Evolutionary conservation across 371 early-diverging fungal species (phyloP).

Genomic region (Mucor saturninus): DNA sequence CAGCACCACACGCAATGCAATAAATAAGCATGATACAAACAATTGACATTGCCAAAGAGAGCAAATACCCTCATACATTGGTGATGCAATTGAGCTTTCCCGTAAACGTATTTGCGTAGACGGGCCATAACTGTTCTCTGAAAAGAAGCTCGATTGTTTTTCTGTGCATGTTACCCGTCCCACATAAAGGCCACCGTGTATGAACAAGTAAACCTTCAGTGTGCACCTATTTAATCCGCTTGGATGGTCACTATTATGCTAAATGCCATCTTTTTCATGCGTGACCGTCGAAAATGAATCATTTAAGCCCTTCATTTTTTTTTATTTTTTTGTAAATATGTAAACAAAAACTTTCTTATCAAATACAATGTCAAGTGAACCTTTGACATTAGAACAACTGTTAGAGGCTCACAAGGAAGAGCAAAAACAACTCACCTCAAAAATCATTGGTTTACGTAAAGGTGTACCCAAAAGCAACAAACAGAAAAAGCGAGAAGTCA

Average conservation of each 20-base stretch:
- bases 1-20: no score
- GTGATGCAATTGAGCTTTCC: no score
- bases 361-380: slow-evolving; percentile 3
- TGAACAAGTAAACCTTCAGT: neutral
- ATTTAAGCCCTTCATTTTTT: neutral
- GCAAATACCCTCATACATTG: no score
- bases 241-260: neutral
- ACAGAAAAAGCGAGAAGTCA: slow-evolving; percentile 85
- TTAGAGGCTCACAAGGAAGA: slow-evolving; percentile 79
- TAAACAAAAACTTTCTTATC: neutral
- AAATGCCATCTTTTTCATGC: neutral
- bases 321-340: no score
- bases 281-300: slow-evolving; percentile 7
- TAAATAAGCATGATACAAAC: no score
- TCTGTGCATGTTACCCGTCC: no score
- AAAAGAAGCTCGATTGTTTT: no score
- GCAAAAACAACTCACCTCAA: slow-evolving; percentile 71
- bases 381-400: slow-evolving; percentile 58
- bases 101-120: no score
- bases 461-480: slow-evolving; percentile 79
- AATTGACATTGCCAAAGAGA: no score
- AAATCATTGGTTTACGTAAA: slow-evolving; percentile 77
- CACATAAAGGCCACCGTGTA: no score
- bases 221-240: neutral
- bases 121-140: no score